A percentile compares a stretch with the other conserved stretches of the same genome.
Conservation (phyloP, 1,284 basidiomycete species). For the Sanghuangporus weigelae region DNA sequence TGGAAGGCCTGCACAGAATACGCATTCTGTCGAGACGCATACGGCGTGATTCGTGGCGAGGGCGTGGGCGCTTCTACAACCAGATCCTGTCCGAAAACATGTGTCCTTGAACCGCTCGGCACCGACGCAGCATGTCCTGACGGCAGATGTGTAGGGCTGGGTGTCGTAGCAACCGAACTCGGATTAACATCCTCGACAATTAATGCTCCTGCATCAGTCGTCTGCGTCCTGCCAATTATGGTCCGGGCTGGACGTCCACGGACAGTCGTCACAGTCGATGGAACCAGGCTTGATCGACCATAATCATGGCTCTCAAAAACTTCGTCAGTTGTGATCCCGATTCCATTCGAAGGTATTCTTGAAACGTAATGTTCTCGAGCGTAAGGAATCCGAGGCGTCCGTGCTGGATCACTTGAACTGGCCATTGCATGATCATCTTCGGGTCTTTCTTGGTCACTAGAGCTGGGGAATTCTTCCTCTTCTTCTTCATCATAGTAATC, state of each 20-base stretch:
- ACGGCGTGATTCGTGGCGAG: slow-evolving; percentile 49
- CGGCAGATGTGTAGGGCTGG: slow-evolving; percentile 12
- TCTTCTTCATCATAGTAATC: slow-evolving; percentile 72
- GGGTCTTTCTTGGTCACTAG: slow-evolving; percentile 4
- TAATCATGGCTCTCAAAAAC: slow-evolving; percentile 6
- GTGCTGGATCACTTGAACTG: not conserved
- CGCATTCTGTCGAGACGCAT: slow-evolving; percentile 6
- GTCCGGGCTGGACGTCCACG: not conserved
- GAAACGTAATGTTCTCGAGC: not conserved
- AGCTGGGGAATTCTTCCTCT: slow-evolving; percentile 29
- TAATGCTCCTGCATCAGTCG: not conserved
- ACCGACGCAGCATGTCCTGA: slow-evolving; percentile 40
- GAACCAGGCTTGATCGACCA: not conserved
- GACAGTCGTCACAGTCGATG: slow-evolving; percentile 2
- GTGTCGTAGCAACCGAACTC: slow-evolving; percentile 17
- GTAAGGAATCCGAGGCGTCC: slow-evolving; percentile 10
- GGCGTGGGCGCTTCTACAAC: slow-evolving; percentile 49
- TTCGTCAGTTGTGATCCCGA: slow-evolving; percentile 8
- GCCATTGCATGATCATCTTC: not conserved
- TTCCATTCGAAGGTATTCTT: not conserved
- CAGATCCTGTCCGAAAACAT: slow-evolving; percentile 48
- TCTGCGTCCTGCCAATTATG: not conserved
- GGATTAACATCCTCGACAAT: slow-evolving; percentile 16
- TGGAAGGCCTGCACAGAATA: slow-evolving; percentile 3
- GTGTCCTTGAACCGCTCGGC: slow-evolving; percentile 18